A percentile compares a stretch with the other conserved stretches of the same genome.
Evolutionary conservation across 768 basidiomycete species (phyloP).

Genomic region (Sutorius australiensis): DNA sequence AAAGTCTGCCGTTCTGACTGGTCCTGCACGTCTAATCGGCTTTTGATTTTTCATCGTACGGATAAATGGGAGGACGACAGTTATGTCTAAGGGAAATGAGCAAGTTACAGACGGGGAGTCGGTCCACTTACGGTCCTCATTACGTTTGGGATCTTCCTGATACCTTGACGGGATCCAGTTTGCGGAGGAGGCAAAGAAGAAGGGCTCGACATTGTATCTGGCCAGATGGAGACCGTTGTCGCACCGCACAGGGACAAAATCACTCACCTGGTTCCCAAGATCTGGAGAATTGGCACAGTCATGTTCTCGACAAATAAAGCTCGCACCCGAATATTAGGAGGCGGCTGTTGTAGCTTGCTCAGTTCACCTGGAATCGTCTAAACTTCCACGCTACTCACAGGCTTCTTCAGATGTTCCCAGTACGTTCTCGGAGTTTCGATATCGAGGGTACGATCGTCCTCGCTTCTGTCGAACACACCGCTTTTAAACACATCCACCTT

Average conservation of each 20-base stretch:
- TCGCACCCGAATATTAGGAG: slow-evolving; percentile 40
- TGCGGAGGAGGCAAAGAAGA: slow-evolving; percentile 59
- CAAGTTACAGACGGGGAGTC: slow-evolving; percentile 23
- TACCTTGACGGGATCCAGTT: slow-evolving; percentile 70
- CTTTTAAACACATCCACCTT: slow-evolving; percentile 20
- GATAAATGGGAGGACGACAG: slow-evolving; percentile 52
- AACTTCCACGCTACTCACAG: slow-evolving; percentile 30
- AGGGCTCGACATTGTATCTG: slow-evolving; percentile 58
- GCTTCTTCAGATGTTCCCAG: slow-evolving; percentile 29
- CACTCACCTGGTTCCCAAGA: slow-evolving; percentile 53
- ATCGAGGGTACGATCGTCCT: neutral
- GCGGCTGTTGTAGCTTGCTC: slow-evolving; percentile 19
- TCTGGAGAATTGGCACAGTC: slow-evolving; percentile 48
- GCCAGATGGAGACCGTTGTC: neutral
- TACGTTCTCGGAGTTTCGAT: slow-evolving; percentile 21
- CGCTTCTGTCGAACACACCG: slow-evolving; percentile 16
- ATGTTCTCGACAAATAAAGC: slow-evolving; percentile 52
- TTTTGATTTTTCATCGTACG: slow-evolving; percentile 35
- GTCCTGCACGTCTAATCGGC: slow-evolving; percentile 16
- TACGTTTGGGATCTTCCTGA: slow-evolving; percentile 44
- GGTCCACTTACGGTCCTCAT: slow-evolving; percentile 47
- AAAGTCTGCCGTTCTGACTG: slow-evolving; percentile 13
- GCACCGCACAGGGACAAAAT: neutral
- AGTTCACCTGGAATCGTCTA: neutral
- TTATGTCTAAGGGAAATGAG: slow-evolving; percentile 44